Conservation (phyloP, 768 basidiomycete species). For the Terana coerulea region DNA sequence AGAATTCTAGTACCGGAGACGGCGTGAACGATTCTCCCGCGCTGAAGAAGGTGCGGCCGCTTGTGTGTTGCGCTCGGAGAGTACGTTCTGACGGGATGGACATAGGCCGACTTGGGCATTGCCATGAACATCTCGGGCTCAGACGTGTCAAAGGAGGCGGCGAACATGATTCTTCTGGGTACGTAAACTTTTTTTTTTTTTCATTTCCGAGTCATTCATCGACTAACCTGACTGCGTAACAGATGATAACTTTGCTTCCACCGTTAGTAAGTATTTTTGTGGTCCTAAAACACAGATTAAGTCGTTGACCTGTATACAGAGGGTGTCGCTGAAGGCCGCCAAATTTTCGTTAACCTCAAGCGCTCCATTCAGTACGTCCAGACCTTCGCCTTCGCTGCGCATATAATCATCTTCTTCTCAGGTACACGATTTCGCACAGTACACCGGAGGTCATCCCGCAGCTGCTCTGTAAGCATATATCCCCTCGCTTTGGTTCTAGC, state of each 20-base stretch:
- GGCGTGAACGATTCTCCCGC: conserved; percentile 74
- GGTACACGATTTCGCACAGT: conserved; percentile 63
- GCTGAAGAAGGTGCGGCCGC: conserved; percentile 45
- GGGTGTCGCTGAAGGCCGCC: conserved; percentile 66
- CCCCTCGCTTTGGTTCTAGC: neutral
- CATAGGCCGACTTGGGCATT: conserved; percentile 62
- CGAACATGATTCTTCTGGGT: conserved; percentile 72
- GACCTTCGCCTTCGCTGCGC: neutral
- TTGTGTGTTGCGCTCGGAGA: neutral
- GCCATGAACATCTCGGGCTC: conserved; percentile 76
- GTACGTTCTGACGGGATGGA: neutral
- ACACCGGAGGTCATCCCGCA: conserved; percentile 71
- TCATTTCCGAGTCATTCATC: neutral
- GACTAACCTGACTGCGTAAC: neutral
- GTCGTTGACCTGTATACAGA: conserved; percentile 30
- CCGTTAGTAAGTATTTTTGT: conserved; percentile 63
- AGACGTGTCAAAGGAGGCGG: conserved; percentile 71
- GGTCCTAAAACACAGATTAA: neutral
- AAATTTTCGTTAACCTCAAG: conserved; percentile 69
- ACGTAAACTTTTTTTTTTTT: no score
- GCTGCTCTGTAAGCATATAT: conserved; percentile 48
- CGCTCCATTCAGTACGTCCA: conserved; percentile 60
- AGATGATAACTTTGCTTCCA: conserved; percentile 74
- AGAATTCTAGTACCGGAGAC: conserved; percentile 53
- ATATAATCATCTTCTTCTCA: conserved; percentile 18